Evolutionary conservation across 1,139 yeast species (phyloP), one percentile per base, ranked within the genome.

Genomic region (Geotrichum histeridarum): DNA sequence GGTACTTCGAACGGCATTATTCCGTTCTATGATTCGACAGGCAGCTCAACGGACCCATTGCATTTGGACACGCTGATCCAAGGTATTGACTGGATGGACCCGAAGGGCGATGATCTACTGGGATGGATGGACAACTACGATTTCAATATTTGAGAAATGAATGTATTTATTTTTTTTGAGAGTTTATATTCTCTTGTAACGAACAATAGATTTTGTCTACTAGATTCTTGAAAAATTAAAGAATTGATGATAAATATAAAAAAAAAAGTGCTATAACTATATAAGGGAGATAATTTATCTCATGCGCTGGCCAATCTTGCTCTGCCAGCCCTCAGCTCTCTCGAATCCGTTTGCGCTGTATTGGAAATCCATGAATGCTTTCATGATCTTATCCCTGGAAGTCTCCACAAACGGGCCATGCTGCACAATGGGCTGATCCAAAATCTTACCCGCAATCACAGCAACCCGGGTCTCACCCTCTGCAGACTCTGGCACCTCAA

Each of bases 381-480:
- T 68, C 60, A 77, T 76, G 53, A 85, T 81, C 58, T 78, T 78
- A 50, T 77, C 81, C 54, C 74, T 72, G 27, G 81, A 70, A 12
- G 81, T 77, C 53, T 84, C 89, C n/a, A 83, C 91, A 67, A 85
- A 86, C 30, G 94, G 94, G 18, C 95, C 95, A 63, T 86, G 83
- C 67, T 86, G 94, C 31, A 85, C 84, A 49, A 83, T 76, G 18
- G 79, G 77, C 69, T 86, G 95, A 60, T 85, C 79, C 57, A 86
- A 71, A 43, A 78, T 77, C 65, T 84, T 71, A 49, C 95, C 95
- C 45, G 89, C 93, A 59, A 86, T 73, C 22, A 87, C n/a, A 1
- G 39, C 42, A 36, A 55, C 46, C 8, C 47, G 22, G 8, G 54
- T 48, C 1, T 36, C 31, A 2, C 22, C 41, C 8, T 58, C 59